A percentile compares a stretch with the other conserved stretches of the same genome.
These are phyloP conservation scores for Ogataea chonburiensis DNA, from an alignment of 805 yeast species.

Conservation along the genomic window DNA sequence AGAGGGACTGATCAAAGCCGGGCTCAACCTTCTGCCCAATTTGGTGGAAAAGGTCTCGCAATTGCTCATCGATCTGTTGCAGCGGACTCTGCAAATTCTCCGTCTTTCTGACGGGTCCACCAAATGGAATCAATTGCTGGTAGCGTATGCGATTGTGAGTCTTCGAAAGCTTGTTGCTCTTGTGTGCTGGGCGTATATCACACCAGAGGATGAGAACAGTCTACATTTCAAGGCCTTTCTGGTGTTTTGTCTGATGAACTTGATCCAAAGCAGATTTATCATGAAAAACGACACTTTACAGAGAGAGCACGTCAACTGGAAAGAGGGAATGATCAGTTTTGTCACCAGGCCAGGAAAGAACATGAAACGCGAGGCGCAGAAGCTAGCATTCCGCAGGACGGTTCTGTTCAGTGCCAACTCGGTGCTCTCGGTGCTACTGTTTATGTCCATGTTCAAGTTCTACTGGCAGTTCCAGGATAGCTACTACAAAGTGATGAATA, in stretches of 20 bases:
- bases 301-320: conserved; percentile 11
- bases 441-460: conserved; percentile 20
- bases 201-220: conserved; percentile 30
- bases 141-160: conserved; percentile 28
- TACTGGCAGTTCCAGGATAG: conserved; percentile 18
- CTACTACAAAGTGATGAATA: conserved; percentile 12
- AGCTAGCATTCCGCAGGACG: conserved; percentile 22
- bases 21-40: conserved; percentile 25
- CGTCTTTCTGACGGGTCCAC: conserved; percentile 1
- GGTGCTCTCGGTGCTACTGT: conserved; percentile 12
- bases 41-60: conserved; percentile 25
- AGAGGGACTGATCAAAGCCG: conserved; percentile 20
- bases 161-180: conserved; percentile 31
- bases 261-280: conserved; percentile 31
- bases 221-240: conserved; percentile 30
- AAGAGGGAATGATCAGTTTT: conserved; percentile 24
- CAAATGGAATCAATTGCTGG: conserved; percentile 14
- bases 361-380: conserved; percentile 19
- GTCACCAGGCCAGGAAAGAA: conserved; percentile 18
- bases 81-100: conserved; percentile 3
- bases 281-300: conserved; percentile 16
- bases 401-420: conserved; percentile 13
- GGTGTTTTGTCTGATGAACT: conserved; percentile 24
- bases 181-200: conserved; percentile 29
- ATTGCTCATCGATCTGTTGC: conserved; percentile 11